Evolutionary conservation across 108 stramenopile genomes (phyloP), one percentile per base, ranked within the genome.

Genomic region (Fistulifera pelliculosa): DNA sequence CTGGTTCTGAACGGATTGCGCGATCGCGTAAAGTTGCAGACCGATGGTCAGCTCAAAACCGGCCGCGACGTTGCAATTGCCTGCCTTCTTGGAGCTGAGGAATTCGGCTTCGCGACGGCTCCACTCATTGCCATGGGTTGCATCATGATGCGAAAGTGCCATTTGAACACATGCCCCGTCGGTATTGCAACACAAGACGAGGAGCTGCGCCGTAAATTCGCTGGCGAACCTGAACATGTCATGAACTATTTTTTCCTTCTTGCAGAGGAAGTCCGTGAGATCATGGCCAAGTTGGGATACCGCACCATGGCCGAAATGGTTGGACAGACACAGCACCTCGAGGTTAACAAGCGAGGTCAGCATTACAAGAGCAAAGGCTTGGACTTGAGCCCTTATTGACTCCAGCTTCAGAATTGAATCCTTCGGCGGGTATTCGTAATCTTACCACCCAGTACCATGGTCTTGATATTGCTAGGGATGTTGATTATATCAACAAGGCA

Each of bases 181-280:
- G 95, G 95, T 43, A 93, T 94, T 66, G 95, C 95, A 19, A 94
- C 95, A 17, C 96, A 96, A 84, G 97, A 98, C 60, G 92, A 94
- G 62, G 91, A 95, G 63, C 77, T 98, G 13, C 73, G 97, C 48
- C 71, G 73, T 52, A 96, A 96, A 62, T 98, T 98, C 72, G 73
- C 80, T 40, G 97, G 97, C 27, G 86, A 95, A 73, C 95, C 97
- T 17, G 94, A 96, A 66, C 95, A 96, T 69, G 97, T 98, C 25
- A 74, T 96, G 57, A 96, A 96, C 70, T 98, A 93, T 76, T 93
- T 96, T 63, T 94, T 90, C 61, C 68, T 96, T 61, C 68, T 96
- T 69, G 95, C 95, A 41, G 96, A 96, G 69, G 94, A 96, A 57
- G 74, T 93, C 58, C 85, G 97, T 27, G 92, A 94, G 60, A 91